Conservation (phyloP, 345 rosid species). For the Luvunga scandens region DNA sequence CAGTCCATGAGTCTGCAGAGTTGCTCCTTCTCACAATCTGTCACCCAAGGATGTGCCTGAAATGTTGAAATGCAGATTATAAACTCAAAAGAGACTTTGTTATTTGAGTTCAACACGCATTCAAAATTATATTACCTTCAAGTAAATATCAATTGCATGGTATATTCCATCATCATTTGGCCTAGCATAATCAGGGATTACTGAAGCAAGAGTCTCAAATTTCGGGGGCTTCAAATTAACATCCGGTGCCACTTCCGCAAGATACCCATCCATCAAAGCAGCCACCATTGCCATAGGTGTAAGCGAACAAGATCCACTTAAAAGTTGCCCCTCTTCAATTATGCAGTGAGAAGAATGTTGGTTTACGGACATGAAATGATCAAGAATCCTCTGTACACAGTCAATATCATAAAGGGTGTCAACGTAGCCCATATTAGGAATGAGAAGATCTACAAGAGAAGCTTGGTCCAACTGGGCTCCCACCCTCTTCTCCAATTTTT, state of each 20-base stretch:
- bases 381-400: conserved; percentile 60
- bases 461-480: conserved; percentile 66
- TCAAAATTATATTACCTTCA: conserved; percentile 48
- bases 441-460: conserved; percentile 56
- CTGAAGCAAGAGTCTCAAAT: conserved; percentile 62
- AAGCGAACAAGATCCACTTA: conserved; percentile 33
- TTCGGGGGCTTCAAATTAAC: conserved; percentile 58
- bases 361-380: conserved; percentile 53
- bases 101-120: neutral
- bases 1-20: conserved; percentile 77
- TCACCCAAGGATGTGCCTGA: conserved; percentile 82
- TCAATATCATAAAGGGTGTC: conserved; percentile 69
- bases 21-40: conserved; percentile 72
- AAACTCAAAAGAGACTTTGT: neutral
- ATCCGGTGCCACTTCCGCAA: conserved; percentile 73
- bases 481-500: conserved; percentile 52
- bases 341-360: conserved; percentile 40
- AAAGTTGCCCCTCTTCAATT: conserved; percentile 42
- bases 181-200: conserved; percentile 67
- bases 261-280: conserved; percentile 55
- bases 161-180: conserved; percentile 68
- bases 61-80: conserved; percentile 7
- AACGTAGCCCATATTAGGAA: conserved; percentile 56
- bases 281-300: conserved; percentile 57
- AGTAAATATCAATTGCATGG: conserved; percentile 66